These are phyloP conservation scores for Aspergillus flavus DNA, from an alignment of 2,329 filamentous ascomycete species.

Conservation along the genomic window DNA sequence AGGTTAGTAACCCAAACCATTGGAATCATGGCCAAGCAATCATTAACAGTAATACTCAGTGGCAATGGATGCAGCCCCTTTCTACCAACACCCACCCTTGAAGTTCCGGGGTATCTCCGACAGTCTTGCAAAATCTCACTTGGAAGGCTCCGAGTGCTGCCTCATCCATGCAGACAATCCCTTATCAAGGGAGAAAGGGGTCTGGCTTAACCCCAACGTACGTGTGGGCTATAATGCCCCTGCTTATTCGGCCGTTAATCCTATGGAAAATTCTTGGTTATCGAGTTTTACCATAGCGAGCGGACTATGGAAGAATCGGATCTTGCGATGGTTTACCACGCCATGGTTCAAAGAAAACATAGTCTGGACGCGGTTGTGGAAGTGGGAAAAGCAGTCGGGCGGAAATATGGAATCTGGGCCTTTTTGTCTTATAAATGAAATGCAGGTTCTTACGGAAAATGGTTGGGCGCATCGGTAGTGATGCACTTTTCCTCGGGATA, in stretches of 20 bases:
- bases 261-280: not conserved
- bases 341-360: not conserved
- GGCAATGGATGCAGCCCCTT: slow-evolving; percentile 4
- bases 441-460: slow-evolving; percentile 8
- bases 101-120: slow-evolving; percentile 56
- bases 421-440: slow-evolving; percentile 61
- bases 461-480: slow-evolving; percentile 13
- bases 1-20: slow-evolving; percentile 30
- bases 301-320: slow-evolving; percentile 5
- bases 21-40: slow-evolving; percentile 15
- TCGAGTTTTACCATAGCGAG: not conserved
- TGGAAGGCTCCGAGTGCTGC: slow-evolving; percentile 61
- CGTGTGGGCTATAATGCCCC: slow-evolving; percentile 64
- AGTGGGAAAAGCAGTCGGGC: not conserved
- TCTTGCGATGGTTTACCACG: slow-evolving; percentile 3
- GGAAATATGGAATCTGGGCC: slow-evolving; percentile 45
- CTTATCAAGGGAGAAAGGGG: slow-evolving; percentile 50
- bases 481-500: not conserved
- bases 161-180: slow-evolving; percentile 72
- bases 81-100: slow-evolving; percentile 17
- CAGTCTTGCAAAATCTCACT: slow-evolving; percentile 57
- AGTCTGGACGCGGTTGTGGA: not conserved
- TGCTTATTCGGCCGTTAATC: slow-evolving; percentile 54
- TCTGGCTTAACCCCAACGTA: slow-evolving; percentile 71
- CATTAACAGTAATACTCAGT: not conserved